These are phyloP conservation scores for Didymella sp. DNA, from an alignment of 2,329 filamentous ascomycete species.

Conservation along the genomic window DNA sequence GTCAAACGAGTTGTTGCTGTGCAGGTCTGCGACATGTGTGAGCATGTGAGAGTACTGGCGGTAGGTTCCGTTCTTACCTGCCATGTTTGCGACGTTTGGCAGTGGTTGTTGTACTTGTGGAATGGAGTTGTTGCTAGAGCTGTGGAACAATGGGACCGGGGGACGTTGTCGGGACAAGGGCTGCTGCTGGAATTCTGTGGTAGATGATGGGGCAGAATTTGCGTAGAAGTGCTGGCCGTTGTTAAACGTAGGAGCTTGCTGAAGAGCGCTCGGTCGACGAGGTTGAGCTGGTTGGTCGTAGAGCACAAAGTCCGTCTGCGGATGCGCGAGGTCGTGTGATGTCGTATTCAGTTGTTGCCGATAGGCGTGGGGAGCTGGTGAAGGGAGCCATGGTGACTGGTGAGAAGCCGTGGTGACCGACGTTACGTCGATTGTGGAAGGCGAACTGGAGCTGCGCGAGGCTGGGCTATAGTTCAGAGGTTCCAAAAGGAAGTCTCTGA, in stretches of 20 bases:
- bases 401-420: constrained; percentile 84
- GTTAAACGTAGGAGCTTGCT: constrained; percentile 66
- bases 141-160: constrained; percentile 74
- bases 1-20: constrained; percentile 52
- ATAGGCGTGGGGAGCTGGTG: constrained; percentile 61
- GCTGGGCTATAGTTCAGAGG: constrained; percentile 71
- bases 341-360: constrained; percentile 57
- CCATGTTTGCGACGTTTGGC: constrained; percentile 46
- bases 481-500: constrained; percentile 53
- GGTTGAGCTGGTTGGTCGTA: constrained; percentile 62
- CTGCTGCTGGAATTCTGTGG: constrained; percentile 64
- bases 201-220: constrained; percentile 69
- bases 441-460: constrained; percentile 64
- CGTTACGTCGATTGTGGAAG: constrained; percentile 69
- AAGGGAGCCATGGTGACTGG: constrained; percentile 79
- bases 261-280: constrained; percentile 61
- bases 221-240: constrained; percentile 69
- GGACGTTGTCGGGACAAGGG: constrained; percentile 64
- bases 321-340: constrained; percentile 54
- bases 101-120: constrained; percentile 39
- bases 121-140: constrained; percentile 63
- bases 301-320: constrained; percentile 79
- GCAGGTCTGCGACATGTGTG: constrained; percentile 45
- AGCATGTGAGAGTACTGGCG: constrained; percentile 31
- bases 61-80: constrained; percentile 43